Evolutionary conservation across 805 yeast species (phyloP), one percentile per base, ranked within the genome.

Genomic region (Yarrowia hollandica): DNA sequence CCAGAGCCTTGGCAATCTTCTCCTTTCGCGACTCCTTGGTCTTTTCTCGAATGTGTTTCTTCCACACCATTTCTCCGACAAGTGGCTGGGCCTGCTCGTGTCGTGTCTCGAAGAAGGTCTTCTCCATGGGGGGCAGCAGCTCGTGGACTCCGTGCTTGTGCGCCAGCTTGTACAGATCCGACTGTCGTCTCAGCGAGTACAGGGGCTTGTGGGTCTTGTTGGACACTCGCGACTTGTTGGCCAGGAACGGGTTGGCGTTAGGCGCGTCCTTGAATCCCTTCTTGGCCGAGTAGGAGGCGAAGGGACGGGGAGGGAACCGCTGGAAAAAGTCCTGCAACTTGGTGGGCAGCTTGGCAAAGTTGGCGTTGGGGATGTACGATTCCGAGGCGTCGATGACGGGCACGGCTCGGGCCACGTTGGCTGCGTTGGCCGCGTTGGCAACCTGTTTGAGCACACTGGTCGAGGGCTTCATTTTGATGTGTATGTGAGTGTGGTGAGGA

Each of bases 231-330:
- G 90, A 90, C 67, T 80, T 86, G 71, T 89, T 90, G 21, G 96
- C 85, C 59, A 89, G 72, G 71, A 91, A 91, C 57, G 97, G 97
- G 72, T 91, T 91, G 65, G 90, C 87, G 62, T 82, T 80, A 19
- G 81, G 78, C 50, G 90, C 91, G 50, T 74, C 75, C 19, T 88
- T 83, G 25, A 81, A 74, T 1, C 88, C 81, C 55, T 96, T 86
- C 62, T 77, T 79, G 2, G 77, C 73, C 5, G 88, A 76, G 71
- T 90, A 91, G 64, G 79, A 70, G 16, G 80, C 79, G 72, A 82
- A 83, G n/a, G 90, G 92, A 19, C 85, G 75, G 8, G 97, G 97
- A 28, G 97, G 97, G 68, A 82, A 88, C 70, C 82, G 85, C 52
- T 82, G 77, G 75, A 91, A 90, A 72, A 90, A 91, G 64, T 75